Base-by-base conservation (phyloP, 805 yeast genomes). In the Vanderwaltozyma polyspora region DNA sequence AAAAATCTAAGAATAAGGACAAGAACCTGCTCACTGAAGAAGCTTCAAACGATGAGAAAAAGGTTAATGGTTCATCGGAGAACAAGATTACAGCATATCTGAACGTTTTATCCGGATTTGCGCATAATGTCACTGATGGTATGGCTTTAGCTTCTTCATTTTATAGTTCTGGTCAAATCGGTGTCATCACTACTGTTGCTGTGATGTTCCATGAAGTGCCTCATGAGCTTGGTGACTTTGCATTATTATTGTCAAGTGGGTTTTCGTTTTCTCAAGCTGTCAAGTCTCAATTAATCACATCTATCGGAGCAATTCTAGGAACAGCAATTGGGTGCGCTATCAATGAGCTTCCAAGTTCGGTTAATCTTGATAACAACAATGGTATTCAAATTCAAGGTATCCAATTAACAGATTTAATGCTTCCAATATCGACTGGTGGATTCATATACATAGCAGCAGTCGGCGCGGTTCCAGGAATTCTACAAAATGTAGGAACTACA, bases 161-260 rank as follows among this genome's bases (percentile, higher is more conserved):
- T 51, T 74, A 74, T 53, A 68, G 67, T 30, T 66, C 77, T 27
- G 66, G 68, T 34, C 61, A 57, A 29, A 74, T 72, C 13, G 91
- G 91, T 0, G 72, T 79, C 17, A 67, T 79, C 2, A 78, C 87
- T 0, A 71, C 80, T 16, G 57, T 79, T 25, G 83, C 87, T 1
- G 77, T 80, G 19, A 67, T 79, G 41, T 69, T 77, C 55, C 91
- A 81, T 52, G 91, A 81, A 52, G 70, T 80, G 32, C 91, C 91
- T 5, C 91, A 81, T 51, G 85, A 79, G 49, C 70, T 81, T 40
- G 87, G 89, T 31, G 91, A 81, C 49, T 81, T 76, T 57, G 87
- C 86, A 0, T 60, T 81, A 18, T 60, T 81, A 39, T 74, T 76
- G 46, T 38, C 52, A 3, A 77, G 78, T 16, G 89, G 89, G 0